These are phyloP conservation scores for Vigna angularis DNA, from an alignment of 306 rosid genomes.

Conservation along the genomic window DNA sequence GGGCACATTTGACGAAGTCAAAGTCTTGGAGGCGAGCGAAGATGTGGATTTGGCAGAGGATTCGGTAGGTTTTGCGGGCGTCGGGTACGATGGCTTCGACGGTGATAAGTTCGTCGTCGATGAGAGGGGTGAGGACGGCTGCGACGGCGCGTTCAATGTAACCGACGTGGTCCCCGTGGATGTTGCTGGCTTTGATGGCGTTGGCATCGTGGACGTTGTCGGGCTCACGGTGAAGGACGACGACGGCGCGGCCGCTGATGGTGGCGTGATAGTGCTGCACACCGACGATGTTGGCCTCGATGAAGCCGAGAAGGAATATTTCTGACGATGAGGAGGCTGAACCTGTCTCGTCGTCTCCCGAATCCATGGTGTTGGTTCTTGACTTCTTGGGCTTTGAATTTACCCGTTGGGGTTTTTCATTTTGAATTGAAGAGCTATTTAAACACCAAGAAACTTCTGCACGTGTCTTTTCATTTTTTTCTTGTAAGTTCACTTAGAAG, in stretches of 20 bases:
- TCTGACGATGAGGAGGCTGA: constrained; percentile 16
- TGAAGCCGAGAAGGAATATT: constrained; percentile 63
- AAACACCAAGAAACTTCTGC: not conserved
- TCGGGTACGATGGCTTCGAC: constrained; percentile 72
- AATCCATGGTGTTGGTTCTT: not conserved
- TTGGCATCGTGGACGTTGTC: constrained; percentile 61
- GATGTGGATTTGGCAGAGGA: constrained; percentile 76
- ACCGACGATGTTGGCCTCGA: constrained; percentile 72
- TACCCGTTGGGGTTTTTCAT: not conserved
- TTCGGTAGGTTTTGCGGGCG: constrained; percentile 38
- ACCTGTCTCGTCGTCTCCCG: too few relatives aligned
- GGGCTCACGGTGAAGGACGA: constrained; percentile 78
- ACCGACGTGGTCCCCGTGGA: constrained; percentile 58
- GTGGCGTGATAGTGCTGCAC: constrained; percentile 57
- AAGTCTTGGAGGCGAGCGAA: constrained; percentile 28
- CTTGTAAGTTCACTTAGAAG: too few relatives aligned
- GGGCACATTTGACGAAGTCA: not conserved
- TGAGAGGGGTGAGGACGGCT: constrained; percentile 62
- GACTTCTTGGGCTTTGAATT: not conserved
- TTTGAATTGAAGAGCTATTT: not conserved
- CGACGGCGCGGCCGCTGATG: constrained; percentile 71
- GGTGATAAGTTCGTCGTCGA: constrained; percentile 53
- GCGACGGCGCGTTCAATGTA: constrained; percentile 67
- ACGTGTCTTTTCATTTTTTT: too few relatives aligned
- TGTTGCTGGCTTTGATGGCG: constrained; percentile 77